phyloP scores from a whole-genome alignment of 108 stramenopile genomes.

The Cyclostephanos tholiformis region DNA sequence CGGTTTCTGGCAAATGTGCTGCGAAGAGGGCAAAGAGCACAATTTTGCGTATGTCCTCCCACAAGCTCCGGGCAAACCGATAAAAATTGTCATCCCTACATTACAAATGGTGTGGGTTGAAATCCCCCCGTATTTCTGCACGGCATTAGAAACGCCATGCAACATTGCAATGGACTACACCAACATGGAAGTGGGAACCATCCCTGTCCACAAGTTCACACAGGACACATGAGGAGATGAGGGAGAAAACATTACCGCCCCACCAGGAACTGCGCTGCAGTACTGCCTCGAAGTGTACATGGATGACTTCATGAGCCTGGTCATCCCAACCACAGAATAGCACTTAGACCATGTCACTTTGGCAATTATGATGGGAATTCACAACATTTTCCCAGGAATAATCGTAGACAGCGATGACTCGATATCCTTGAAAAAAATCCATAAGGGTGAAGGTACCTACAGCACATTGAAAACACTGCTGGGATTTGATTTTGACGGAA shows the following conservation, averaged over 20 bases:
- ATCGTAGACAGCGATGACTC: background rate
- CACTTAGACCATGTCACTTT: background rate
- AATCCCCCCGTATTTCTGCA: too few relatives aligned
- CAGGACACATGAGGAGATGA: constrained; percentile 2
- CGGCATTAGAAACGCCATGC: constrained; percentile 47
- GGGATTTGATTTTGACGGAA: background rate
- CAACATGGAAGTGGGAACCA: background rate
- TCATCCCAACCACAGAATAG: background rate
- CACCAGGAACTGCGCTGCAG: background rate
- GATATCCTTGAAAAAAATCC: background rate
- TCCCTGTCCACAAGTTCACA: constrained; percentile 2
- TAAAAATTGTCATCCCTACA: constrained; percentile 44
- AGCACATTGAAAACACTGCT: background rate
- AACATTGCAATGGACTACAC: constrained; percentile 29
- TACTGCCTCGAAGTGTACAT: background rate
- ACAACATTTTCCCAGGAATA: background rate
- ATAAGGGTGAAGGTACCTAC: background rate
- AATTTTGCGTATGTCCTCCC: constrained; percentile 46
- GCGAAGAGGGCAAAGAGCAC: constrained; percentile 20
- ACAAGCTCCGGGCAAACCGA: constrained; percentile 40
- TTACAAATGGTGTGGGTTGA: too few relatives aligned
- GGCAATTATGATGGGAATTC: background rate
- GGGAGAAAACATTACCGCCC: background rate
- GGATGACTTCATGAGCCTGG: background rate
- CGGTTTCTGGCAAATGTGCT: constrained; percentile 31